phyloP scores from a whole-genome alignment of 2,329 filamentous ascomycete genomes.

The Xylariaceae sp. region DNA sequence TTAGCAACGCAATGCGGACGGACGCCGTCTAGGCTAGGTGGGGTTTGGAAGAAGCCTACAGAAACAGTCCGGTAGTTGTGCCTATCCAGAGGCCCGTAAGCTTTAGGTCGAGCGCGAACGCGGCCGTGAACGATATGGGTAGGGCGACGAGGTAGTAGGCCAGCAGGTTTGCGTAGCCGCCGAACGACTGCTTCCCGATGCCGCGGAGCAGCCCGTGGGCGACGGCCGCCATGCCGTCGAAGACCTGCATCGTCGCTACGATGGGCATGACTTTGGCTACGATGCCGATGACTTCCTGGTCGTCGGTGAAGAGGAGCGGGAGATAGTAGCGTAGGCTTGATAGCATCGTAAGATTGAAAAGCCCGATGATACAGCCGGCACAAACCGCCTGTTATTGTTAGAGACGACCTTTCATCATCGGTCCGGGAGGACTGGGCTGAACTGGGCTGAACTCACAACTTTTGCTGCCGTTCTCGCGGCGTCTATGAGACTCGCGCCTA shows the following conservation, averaged over 20 bases:
- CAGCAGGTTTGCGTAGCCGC: constrained; percentile 84
- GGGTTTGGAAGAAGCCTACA: constrained; percentile 48
- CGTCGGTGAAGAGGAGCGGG: constrained; percentile 76
- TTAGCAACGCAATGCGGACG: constrained; percentile 3
- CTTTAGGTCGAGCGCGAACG: constrained; percentile 77
- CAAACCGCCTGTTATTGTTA: constrained; percentile 53
- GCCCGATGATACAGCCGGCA: constrained; percentile 69
- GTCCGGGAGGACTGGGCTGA: not conserved
- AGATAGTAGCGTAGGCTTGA: constrained; percentile 71
- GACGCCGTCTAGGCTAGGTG: not conserved
- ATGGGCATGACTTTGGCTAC: constrained; percentile 75
- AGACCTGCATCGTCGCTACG: constrained; percentile 86
- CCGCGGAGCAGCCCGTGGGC: constrained; percentile 86
- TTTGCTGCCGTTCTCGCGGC: constrained; percentile 80
- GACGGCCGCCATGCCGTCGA: constrained; percentile 77
- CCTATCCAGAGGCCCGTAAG: constrained; percentile 82
- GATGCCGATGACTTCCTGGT: constrained; percentile 68
- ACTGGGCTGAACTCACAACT: constrained; percentile 59
- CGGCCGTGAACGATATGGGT: constrained; percentile 78
- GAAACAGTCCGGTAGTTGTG: constrained; percentile 69
- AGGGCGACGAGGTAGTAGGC: constrained; percentile 86
- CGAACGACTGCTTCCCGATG: constrained; percentile 84
- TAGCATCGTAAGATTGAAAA: constrained; percentile 76
- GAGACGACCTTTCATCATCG: constrained; percentile 6
- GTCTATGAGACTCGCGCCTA: constrained; percentile 80